Percentiles rank a stretch among this genome's conserved stretches.
phyloP scores from a whole-genome alignment of 2,329 filamentous ascomycete species.

The Pseudocercospora musae region DNA sequence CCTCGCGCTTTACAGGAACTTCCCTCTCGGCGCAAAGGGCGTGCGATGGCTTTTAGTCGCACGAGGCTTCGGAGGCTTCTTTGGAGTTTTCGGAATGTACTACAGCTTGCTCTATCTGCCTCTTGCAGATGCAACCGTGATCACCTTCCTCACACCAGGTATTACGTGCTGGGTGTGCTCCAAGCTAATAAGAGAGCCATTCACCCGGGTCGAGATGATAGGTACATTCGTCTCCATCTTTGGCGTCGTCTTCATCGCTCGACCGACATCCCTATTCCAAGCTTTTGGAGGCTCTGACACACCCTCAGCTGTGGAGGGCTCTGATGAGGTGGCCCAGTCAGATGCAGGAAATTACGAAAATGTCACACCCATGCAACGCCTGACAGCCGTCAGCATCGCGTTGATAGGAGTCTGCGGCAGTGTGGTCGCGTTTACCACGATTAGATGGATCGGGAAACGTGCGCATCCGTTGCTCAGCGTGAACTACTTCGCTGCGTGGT shows the following conservation, averaged over 20 bases:
- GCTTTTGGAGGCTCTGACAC: constrained; percentile 30
- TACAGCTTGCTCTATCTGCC: constrained; percentile 74
- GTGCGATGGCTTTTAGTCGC: constrained; percentile 66
- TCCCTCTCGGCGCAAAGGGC: constrained; percentile 65
- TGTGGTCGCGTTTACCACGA: constrained; percentile 68
- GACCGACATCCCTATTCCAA: constrained; percentile 59
- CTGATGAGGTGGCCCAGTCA: constrained; percentile 3
- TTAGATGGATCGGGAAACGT: constrained; percentile 75
- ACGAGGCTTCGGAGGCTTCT: constrained; percentile 68
- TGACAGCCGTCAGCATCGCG: constrained; percentile 67
- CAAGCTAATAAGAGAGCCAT: constrained; percentile 70
- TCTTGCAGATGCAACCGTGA: constrained; percentile 81
- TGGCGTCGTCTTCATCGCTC: constrained; percentile 80
- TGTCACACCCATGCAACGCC: constrained; percentile 61
- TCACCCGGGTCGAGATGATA: constrained; percentile 72
- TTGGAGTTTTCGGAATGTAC: constrained; percentile 76
- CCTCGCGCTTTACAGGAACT: constrained; percentile 49
- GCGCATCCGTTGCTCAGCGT: constrained; percentile 81
- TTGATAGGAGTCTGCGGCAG: constrained; percentile 75
- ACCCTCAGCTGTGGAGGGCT: constrained; percentile 32
- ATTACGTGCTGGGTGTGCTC: constrained; percentile 78
- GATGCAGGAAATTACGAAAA: constrained; percentile 40
- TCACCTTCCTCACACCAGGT: constrained; percentile 80
- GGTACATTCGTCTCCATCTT: constrained; percentile 71
- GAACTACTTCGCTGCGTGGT: constrained; percentile 75